These are phyloP conservation scores for Sporothrix dimorphospora DNA, from an alignment of 2,329 filamentous ascomycete genomes.

Conservation along the genomic window DNA sequence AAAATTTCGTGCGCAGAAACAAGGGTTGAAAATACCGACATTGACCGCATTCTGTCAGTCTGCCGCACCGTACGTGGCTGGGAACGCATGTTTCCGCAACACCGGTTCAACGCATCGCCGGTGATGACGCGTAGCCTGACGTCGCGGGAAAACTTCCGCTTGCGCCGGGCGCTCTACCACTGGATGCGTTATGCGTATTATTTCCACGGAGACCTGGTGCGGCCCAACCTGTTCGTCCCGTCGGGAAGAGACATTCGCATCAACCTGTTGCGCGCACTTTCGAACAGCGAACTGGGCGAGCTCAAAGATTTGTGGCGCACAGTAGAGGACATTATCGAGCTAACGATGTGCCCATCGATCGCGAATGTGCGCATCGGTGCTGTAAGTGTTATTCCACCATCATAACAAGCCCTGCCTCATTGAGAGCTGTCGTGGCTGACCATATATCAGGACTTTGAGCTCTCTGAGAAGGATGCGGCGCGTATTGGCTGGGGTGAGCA, in stretches of 20 bases:
- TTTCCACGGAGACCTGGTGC: constrained; percentile 52
- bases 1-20: constrained; percentile 26
- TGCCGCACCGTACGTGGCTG: constrained; percentile 45
- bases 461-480: constrained; percentile 35
- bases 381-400: constrained; percentile 38
- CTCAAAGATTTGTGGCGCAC: constrained; percentile 51
- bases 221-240: constrained; percentile 32
- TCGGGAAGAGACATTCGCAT: constrained; percentile 44
- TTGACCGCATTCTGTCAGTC: constrained; percentile 40
- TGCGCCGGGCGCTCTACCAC: constrained; percentile 54
- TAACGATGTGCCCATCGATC: constrained; percentile 52
- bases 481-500: constrained; percentile 39
- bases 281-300: constrained; percentile 50
- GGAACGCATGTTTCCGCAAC: constrained; percentile 45
- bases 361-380: constrained; percentile 43
- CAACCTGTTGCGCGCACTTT: constrained; percentile 49
- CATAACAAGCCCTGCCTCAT: neutral
- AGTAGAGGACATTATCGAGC: constrained; percentile 49
- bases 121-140: constrained; percentile 49
- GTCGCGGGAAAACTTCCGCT: constrained; percentile 48
- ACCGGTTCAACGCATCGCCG: constrained; percentile 48
- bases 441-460: constrained; percentile 32
- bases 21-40: constrained; percentile 36
- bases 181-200: constrained; percentile 60
- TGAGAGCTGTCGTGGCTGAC: neutral